Evolutionary conservation across 73 alveolate species (phyloP).

Genomic region (Paramecium pentaurelia): DNA sequence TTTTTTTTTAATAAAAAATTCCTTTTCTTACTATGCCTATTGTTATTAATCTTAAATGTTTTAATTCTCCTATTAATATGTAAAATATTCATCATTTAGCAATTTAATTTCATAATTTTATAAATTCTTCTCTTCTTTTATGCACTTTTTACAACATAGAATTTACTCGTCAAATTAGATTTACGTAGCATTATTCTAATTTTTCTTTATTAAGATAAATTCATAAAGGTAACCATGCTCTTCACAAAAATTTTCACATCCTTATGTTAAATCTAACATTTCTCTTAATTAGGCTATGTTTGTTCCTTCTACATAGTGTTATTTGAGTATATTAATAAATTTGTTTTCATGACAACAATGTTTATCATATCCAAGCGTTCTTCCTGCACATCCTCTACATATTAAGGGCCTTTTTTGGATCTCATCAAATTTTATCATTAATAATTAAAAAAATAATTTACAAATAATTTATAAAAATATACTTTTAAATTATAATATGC

Average conservation of each 20-base stretch:
- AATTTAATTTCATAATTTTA: background rate
- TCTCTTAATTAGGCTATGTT: background rate
- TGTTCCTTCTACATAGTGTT: background rate
- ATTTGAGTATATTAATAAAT: background rate
- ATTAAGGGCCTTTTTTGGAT: background rate
- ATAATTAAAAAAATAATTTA: background rate
- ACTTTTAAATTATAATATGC: no score
- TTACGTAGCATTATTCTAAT: background rate
- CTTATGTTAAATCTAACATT: background rate
- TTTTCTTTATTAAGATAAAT: background rate
- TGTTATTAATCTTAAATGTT: background rate
- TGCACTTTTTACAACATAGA: background rate
- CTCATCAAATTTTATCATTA: background rate
- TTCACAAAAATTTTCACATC: background rate
- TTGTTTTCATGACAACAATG: background rate
- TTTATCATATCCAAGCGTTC: background rate
- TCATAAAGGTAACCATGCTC: background rate
- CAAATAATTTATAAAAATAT: no score
- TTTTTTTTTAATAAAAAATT: no score
- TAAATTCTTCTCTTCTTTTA: background rate
- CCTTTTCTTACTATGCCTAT: no score
- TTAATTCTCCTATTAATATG: background rate
- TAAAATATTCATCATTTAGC: background rate
- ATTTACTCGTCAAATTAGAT: background rate
- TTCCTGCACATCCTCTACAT: background rate